These are phyloP conservation scores for Apiospora kogelbergensis DNA, from an alignment of 2,329 filamentous ascomycete genomes.

Conservation along the genomic window DNA sequence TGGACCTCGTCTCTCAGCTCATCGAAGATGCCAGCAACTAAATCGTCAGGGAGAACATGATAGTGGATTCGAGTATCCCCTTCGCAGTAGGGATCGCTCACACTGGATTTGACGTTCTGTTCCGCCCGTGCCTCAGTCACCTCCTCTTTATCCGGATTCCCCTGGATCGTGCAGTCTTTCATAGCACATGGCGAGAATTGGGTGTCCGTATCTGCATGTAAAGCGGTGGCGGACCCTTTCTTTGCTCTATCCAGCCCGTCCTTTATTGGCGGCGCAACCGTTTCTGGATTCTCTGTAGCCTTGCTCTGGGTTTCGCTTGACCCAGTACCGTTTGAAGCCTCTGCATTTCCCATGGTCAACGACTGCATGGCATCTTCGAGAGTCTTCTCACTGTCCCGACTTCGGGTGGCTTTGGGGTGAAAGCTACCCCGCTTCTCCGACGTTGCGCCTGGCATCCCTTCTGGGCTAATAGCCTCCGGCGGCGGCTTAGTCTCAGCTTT, in stretches of 20 bases:
- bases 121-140: slow-evolving; percentile 14
- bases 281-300: neutral
- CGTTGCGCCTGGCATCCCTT: neutral
- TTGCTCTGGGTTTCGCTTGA: neutral
- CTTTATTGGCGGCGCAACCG: neutral
- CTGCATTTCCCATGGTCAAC: slow-evolving; percentile 14
- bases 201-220: slow-evolving; percentile 1
- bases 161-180: neutral
- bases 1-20: slow-evolving; percentile 71
- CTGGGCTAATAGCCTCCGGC: neutral
- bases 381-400: neutral
- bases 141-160: neutral
- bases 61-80: slow-evolving; percentile 77
- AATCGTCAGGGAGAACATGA: slow-evolving; percentile 61
- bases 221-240: slow-evolving; percentile 22
- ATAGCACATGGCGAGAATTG: neutral
- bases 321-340: slow-evolving; percentile 11
- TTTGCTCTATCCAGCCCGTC: neutral
- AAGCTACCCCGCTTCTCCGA: neutral
- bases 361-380: slow-evolving; percentile 1
- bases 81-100: slow-evolving; percentile 65
- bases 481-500: neutral
- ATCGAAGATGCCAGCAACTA: slow-evolving; percentile 65
- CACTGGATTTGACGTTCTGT: slow-evolving; percentile 20
- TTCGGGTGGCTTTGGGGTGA: neutral